Evolutionary conservation across 805 yeast genomes (phyloP).

Genomic region (Nakazawaea wickerhamii): DNA sequence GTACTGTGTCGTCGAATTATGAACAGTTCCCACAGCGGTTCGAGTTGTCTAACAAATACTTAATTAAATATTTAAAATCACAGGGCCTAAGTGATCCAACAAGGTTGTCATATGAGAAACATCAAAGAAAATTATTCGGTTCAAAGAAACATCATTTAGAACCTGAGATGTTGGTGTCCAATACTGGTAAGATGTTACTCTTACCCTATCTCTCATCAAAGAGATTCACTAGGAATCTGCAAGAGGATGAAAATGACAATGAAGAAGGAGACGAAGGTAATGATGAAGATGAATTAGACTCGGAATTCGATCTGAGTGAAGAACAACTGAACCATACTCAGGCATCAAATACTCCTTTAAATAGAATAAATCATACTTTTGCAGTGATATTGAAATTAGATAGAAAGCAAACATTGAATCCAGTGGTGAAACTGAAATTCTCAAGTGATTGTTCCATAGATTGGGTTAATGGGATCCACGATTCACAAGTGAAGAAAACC

Average conservation of each 20-base stretch:
- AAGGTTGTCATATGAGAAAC: neutral
- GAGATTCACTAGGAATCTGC: slow-evolving; percentile 15
- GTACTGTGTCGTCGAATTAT: slow-evolving; percentile 4
- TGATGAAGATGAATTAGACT: slow-evolving; percentile 15
- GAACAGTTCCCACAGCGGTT: neutral
- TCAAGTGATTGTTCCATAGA: slow-evolving; percentile 36
- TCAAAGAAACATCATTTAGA: neutral
- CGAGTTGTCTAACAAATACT: neutral
- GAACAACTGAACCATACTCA: neutral
- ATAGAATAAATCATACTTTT: slow-evolving; percentile 40
- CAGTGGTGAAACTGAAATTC: slow-evolving; percentile 35
- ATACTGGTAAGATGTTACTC: slow-evolving; percentile 28
- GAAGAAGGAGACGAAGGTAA: slow-evolving; percentile 23
- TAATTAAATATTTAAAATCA: neutral
- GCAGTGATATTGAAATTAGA: slow-evolving; percentile 42
- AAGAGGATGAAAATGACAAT: slow-evolving; percentile 16
- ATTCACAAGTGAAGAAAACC: slow-evolving; percentile 34
- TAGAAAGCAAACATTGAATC: slow-evolving; percentile 32
- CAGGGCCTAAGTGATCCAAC: slow-evolving; percentile 12
- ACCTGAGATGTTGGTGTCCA: slow-evolving; percentile 22
- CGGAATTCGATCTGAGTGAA: slow-evolving; percentile 14
- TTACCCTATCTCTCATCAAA: slow-evolving; percentile 29
- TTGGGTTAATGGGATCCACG: slow-evolving; percentile 36
- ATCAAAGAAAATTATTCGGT: neutral
- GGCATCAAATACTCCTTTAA: slow-evolving; percentile 17